phyloP scores from a whole-genome alignment of 2,329 filamentous ascomycete species.

The Phoma herbarum region DNA sequence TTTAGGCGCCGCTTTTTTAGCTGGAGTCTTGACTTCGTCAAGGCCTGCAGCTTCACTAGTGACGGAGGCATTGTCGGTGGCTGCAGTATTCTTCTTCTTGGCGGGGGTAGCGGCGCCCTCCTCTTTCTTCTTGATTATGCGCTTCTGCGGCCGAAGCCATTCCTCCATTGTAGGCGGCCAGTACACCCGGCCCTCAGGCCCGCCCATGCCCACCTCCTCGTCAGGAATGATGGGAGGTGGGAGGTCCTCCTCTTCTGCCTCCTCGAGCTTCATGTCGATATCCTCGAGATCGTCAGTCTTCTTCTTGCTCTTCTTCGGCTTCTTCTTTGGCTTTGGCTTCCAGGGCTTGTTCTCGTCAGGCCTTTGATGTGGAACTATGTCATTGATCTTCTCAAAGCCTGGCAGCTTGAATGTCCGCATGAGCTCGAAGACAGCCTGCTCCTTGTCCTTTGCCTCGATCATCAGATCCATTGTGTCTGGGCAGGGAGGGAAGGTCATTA shows the following conservation, averaged over 20 bases:
- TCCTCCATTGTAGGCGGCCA: constrained; percentile 92
- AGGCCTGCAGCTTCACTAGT: constrained; percentile 41
- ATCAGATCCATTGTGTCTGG: constrained; percentile 89
- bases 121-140: constrained; percentile 67
- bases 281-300: constrained; percentile 50
- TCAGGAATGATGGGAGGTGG: constrained; percentile 61
- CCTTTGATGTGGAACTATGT: constrained; percentile 79
- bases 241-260: constrained; percentile 50
- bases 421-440: constrained; percentile 93
- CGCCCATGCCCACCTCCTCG: constrained; percentile 86
- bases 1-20: constrained; percentile 49
- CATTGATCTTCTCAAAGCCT: constrained; percentile 77
- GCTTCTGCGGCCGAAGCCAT: constrained; percentile 84
- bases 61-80: constrained; percentile 34
- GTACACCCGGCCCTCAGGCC: constrained; percentile 80
- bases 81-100: constrained; percentile 43
- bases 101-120: constrained; percentile 41
- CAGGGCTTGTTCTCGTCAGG: constrained; percentile 73
- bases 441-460: constrained; percentile 99
- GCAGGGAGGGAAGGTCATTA: constrained; percentile 83
- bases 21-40: constrained; percentile 48
- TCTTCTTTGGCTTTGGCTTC: constrained; percentile 52
- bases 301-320: constrained; percentile 57
- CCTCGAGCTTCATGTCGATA: constrained; percentile 54
- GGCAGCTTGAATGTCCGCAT: constrained; percentile 89